phyloP scores from a whole-genome alignment of 208 protist genomes.

The Leishmania martiniquensis region DNA sequence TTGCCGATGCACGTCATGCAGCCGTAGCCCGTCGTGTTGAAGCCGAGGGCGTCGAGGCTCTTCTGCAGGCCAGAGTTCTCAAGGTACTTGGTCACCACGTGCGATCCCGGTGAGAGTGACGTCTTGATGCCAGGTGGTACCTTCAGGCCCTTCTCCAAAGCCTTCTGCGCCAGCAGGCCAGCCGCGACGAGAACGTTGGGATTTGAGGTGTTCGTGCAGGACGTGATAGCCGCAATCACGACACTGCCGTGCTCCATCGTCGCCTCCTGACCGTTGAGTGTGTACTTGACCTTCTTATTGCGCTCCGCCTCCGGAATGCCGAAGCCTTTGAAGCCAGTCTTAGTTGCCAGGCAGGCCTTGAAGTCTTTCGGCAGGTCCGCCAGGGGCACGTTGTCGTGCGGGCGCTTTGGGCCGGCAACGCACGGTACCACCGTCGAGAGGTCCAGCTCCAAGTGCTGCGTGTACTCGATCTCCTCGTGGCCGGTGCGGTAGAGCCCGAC shows the following conservation, averaged over 20 bases:
- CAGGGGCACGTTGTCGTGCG: constrained; percentile 95
- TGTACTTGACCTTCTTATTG: constrained; percentile 78
- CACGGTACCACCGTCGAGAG: constrained; percentile 89
- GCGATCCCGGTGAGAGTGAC: constrained; percentile 94
- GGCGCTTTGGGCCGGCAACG: constrained; percentile 95
- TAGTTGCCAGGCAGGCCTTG: constrained; percentile 84
- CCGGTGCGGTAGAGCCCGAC: constrained; percentile 87
- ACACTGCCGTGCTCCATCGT: constrained; percentile 94
- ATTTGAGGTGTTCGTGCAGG: constrained; percentile 97
- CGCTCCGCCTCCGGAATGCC: constrained; percentile 85
- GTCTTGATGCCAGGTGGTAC: constrained; percentile 95
- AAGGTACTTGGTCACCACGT: constrained; percentile 96
- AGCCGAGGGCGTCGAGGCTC: constrained; percentile 90
- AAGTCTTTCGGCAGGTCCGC: constrained; percentile 94
- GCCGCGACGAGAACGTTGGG: constrained; percentile 95
- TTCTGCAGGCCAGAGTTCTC: constrained; percentile 83
- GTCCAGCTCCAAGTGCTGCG: constrained; percentile 92
- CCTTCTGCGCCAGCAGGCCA: constrained; percentile 94
- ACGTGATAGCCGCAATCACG: constrained; percentile 96
- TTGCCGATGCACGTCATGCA: constrained; percentile 99
- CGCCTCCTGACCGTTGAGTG: constrained; percentile 75
- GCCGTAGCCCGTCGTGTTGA: constrained; percentile 94
- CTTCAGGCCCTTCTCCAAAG: constrained; percentile 89
- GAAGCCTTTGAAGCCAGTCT: constrained; percentile 96
- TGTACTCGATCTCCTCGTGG: constrained; percentile 85